These are phyloP conservation scores for Wickerhamomyces sydowiorum DNA, from an alignment of 805 yeast genomes.

Conservation along the genomic window DNA sequence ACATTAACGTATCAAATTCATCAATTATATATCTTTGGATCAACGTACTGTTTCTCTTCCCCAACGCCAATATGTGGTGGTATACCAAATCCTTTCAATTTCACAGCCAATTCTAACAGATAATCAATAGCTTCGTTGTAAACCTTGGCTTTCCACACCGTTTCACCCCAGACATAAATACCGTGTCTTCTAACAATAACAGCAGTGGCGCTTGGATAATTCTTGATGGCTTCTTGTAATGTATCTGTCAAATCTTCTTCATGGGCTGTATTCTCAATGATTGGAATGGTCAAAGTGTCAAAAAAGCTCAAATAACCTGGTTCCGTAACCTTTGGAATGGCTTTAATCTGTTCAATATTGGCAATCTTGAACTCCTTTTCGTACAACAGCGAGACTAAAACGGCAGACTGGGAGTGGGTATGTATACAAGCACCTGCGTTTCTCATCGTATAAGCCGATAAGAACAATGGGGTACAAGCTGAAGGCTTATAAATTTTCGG, in stretches of 20 bases:
- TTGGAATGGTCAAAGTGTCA: constrained; percentile 79
- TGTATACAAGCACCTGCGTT: constrained; percentile 91
- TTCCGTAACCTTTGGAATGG: constrained; percentile 52
- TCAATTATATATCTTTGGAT: constrained; percentile 18
- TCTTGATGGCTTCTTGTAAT: constrained; percentile 54
- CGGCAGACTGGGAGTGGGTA: constrained; percentile 89
- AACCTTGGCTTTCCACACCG: constrained; percentile 87
- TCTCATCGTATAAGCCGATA: constrained; percentile 59
- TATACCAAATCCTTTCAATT: constrained; percentile 69
- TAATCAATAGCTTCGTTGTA: constrained; percentile 93
- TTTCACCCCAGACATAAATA: constrained; percentile 94
- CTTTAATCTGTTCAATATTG: constrained; percentile 89
- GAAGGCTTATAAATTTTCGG: constrained; percentile 77
- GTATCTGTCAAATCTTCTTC: constrained; percentile 78
- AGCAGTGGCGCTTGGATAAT: constrained; percentile 77
- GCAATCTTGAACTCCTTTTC: constrained; percentile 69
- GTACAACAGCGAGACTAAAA: constrained; percentile 67
- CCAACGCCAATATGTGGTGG: constrained; percentile 37
- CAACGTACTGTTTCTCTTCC: constrained; percentile 24
- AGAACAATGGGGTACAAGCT: constrained; percentile 87
- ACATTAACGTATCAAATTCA: not conserved
- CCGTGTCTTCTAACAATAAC: constrained; percentile 92
- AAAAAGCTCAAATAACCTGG: constrained; percentile 62
- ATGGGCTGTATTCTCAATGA: constrained; percentile 83
- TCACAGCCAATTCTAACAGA: constrained; percentile 75